Evolutionary conservation across 2,329 filamentous ascomycete species (phyloP), one percentile per base, ranked within the genome.

Genomic region (Fusarium gaditjirri): DNA sequence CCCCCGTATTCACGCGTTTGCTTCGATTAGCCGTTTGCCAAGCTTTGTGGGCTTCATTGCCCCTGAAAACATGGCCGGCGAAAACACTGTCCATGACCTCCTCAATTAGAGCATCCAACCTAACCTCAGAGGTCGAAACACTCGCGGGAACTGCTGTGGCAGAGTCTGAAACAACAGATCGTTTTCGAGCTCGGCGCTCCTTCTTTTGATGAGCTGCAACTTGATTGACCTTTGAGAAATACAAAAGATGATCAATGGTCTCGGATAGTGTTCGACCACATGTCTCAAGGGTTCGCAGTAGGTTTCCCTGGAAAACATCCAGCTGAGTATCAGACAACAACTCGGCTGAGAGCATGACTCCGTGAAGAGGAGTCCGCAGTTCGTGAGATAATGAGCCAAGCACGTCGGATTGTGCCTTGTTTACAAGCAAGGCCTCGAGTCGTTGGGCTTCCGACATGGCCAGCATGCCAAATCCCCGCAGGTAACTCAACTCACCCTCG

Each of bases 341-440:
- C 71, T 89, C 87, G 2, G 83, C 82, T 64, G 82, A 87, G 2
- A 87, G 85, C 0, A 91, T 80, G 44, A 91, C 85, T 6, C 89
- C 89, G 66, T 91, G 89, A 2, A 91, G 79, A 0, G 89, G 89
- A 7, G 86, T 89, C 9, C 89, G 83, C 27, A 91, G 79, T 74
- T 91, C 89, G 74, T 91, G 89, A 11, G 86, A 89, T 17, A 91
- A 85, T 5, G 86, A 90, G 3, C 87, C 86, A 25, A 91, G 84
- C 50, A 90, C 86, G 60, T 90, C 88, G 2, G 86, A 85, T 74
- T 90, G 89, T 42, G 87, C 86, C 63, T 81, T 84, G 53, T 84
- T 83, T 3, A 82, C 80, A 16, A 78, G 75, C 7, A 77, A 58
- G 1, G 80, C 74, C 23, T 83, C 78, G 23, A 88, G 71, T 5